phyloP scores from a whole-genome alignment of 352 stramenopile species.

The Globisporangium abappressorium region DNA sequence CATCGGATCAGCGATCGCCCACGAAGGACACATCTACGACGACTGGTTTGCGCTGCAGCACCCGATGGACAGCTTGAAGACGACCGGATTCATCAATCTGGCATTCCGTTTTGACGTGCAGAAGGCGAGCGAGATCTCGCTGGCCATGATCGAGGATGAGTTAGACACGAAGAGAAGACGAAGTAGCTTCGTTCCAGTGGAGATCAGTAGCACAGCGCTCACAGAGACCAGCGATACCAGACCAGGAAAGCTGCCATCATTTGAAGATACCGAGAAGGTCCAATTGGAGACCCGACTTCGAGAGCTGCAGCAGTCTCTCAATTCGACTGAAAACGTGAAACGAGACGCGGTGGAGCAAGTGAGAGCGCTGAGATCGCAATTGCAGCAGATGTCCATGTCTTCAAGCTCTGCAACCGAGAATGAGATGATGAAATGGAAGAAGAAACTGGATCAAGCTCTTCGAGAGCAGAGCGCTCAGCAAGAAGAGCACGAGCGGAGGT shows the following conservation, averaged over 20 bases:
- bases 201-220: background rate
- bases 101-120: constrained; percentile 64
- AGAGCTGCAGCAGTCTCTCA: constrained; percentile 26
- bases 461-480: constrained; percentile 45
- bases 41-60: constrained; percentile 53
- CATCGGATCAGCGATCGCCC: constrained; percentile 61
- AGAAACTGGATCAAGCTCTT: constrained; percentile 46
- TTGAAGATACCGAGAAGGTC: constrained; percentile 10
- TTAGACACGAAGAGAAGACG: background rate
- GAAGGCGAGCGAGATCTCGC: constrained; percentile 20
- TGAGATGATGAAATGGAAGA: constrained; percentile 48
- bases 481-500: constrained; percentile 41
- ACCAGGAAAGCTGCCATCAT: background rate
- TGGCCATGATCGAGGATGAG: constrained; percentile 5
- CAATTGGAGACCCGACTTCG: constrained; percentile 21
- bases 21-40: constrained; percentile 72
- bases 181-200: constrained; percentile 9
- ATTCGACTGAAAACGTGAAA: constrained; percentile 31
- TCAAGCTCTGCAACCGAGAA: constrained; percentile 23
- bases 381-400: constrained; percentile 31
- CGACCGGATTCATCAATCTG: constrained; percentile 41
- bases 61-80: constrained; percentile 19
- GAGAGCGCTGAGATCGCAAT: constrained; percentile 34
- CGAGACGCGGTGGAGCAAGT: constrained; percentile 55
- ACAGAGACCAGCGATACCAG: background rate